These are phyloP conservation scores for Penicillium nucicola DNA, from an alignment of 495 filamentous ascomycete species.

Conservation along the genomic window DNA sequence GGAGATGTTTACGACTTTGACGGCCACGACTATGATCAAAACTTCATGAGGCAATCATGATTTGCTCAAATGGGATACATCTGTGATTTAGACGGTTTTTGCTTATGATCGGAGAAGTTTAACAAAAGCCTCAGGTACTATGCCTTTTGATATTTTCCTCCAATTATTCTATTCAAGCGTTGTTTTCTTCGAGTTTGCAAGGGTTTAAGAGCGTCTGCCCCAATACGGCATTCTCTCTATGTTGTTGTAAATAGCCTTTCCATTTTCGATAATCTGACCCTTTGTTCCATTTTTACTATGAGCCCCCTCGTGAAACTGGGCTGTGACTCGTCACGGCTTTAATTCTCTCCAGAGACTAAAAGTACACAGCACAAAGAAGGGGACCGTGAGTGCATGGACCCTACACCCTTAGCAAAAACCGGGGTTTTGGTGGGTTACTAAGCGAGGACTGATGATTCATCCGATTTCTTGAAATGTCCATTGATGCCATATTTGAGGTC, in stretches of 20 bases:
- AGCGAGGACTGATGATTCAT: too few relatives aligned
- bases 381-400: too few relatives aligned
- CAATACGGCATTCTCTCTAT: constrained; percentile 11
- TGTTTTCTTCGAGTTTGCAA: constrained; percentile 19
- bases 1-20: constrained; percentile 11
- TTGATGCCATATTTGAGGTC: too few relatives aligned
- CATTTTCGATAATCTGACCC: constrained; percentile 11
- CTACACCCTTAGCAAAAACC: too few relatives aligned
- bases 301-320: background rate
- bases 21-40: constrained; percentile 7
- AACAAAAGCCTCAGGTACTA: constrained; percentile 3
- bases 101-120: background rate
- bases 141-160: background rate
- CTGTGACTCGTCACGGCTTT: too few relatives aligned
- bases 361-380: too few relatives aligned
- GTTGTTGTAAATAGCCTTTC: constrained; percentile 29
- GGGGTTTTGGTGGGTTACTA: too few relatives aligned
- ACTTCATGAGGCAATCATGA: background rate
- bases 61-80: constrained; percentile 1
- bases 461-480: too few relatives aligned
- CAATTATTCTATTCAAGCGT: constrained; percentile 2
- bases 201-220: constrained; percentile 35
- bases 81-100: constrained; percentile 4
- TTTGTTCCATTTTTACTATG: constrained; percentile 1
- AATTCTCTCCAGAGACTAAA: background rate